These are phyloP conservation scores for Paecilomyces formosus DNA, from an alignment of 2,329 filamentous ascomycete genomes.

Conservation along the genomic window DNA sequence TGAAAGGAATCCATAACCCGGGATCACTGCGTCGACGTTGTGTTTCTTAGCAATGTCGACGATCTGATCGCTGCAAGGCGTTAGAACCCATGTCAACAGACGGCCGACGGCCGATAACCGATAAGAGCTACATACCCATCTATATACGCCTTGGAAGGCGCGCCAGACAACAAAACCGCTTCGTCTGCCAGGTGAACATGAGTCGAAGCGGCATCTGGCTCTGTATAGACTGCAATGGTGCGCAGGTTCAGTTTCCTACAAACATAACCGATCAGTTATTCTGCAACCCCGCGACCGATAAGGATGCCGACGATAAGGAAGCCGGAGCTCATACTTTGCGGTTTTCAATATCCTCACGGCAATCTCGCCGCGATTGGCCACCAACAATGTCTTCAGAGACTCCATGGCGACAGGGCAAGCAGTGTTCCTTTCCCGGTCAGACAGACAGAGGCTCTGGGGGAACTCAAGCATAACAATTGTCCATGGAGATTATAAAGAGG, in stretches of 20 bases:
- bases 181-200: conserved; percentile 50
- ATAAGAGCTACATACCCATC: conserved; percentile 16
- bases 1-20: conserved; percentile 60
- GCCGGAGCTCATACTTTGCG: conserved; percentile 27
- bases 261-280: neutral
- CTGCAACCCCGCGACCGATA: neutral
- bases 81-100: neutral
- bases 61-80: conserved; percentile 21
- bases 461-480: neutral
- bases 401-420: conserved; percentile 18
- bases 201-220: conserved; percentile 46
- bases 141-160: conserved; percentile 44
- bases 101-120: neutral
- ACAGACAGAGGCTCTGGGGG: neutral
- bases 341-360: conserved; percentile 47
- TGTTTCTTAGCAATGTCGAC: conserved; percentile 46
- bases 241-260: conserved; percentile 37
- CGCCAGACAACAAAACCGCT: conserved; percentile 43
- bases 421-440: neutral
- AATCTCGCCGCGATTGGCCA: conserved; percentile 56
- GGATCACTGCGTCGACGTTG: conserved; percentile 52
- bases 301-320: neutral
- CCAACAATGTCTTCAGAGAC: conserved; percentile 44
- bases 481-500: neutral
- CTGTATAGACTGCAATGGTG: conserved; percentile 53